Evolutionary conservation across 2,329 filamentous ascomycete species (phyloP).

Genomic region (Lecanosticta acicola): DNA sequence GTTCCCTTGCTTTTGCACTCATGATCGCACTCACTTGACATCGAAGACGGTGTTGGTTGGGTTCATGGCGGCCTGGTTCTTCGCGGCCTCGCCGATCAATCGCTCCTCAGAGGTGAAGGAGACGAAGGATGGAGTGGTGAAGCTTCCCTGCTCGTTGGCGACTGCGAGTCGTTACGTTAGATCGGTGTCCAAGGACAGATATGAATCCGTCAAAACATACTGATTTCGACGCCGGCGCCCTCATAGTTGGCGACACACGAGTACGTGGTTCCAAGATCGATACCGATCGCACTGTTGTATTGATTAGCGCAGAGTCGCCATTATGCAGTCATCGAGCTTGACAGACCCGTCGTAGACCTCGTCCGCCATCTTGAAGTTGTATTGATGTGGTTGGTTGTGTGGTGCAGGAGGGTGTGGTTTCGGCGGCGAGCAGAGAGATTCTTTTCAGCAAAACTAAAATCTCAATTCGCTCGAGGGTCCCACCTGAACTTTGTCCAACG

Average conservation of each 20-base stretch:
- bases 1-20: constrained; percentile 3
- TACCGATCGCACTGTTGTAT: constrained; percentile 72
- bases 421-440: not conserved
- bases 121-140: constrained; percentile 98
- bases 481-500: too few species aligned
- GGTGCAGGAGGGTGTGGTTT: constrained; percentile 3
- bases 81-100: constrained; percentile 97
- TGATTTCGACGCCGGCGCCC: constrained; percentile 99
- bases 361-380: constrained; percentile 69
- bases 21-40: constrained; percentile 58
- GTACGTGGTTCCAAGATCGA: constrained; percentile 99
- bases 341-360: constrained; percentile 98
- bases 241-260: constrained; percentile 99
- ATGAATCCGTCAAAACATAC: constrained; percentile 44
- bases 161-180: constrained; percentile 38
- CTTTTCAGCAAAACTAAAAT: not conserved
- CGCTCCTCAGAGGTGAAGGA: constrained; percentile 98
- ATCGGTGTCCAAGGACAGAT: not conserved
- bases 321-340: too few species aligned
- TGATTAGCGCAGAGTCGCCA: constrained; percentile 71
- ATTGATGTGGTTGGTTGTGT: constrained; percentile 8
- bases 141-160: constrained; percentile 99
- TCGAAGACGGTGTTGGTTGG: constrained; percentile 97
- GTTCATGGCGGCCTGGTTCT: constrained; percentile 99
- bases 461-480: too few species aligned